Percentiles rank a stretch among this genome's conserved stretches.
phyloP scores from a whole-genome alignment of 495 filamentous ascomycete genomes.

The Penicillium malachiteum region DNA sequence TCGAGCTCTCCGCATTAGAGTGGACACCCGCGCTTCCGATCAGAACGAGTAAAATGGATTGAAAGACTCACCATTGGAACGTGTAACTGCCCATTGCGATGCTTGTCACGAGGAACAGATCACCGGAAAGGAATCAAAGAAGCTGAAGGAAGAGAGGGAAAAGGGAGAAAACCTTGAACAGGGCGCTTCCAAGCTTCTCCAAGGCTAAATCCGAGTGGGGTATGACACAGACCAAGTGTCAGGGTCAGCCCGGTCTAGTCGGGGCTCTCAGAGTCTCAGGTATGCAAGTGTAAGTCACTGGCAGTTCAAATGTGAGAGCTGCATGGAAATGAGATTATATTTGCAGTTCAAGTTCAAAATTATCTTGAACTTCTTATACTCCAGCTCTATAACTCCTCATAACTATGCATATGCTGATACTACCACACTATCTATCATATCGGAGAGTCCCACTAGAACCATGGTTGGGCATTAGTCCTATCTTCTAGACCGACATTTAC shows the following conservation, averaged over 20 bases:
- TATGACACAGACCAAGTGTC: constrained; percentile 10
- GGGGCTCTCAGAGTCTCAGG: neutral
- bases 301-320: too few species aligned
- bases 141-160: neutral
- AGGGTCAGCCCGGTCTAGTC: neutral
- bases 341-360: too few species aligned
- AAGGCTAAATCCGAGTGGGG: constrained; percentile 6
- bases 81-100: constrained; percentile 39
- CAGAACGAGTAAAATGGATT: neutral
- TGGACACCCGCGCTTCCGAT: neutral
- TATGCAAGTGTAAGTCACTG: too few species aligned
- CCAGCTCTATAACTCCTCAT: too few species aligned
- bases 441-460: too few species aligned
- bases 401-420: too few species aligned
- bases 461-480: too few species aligned
- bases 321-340: too few species aligned
- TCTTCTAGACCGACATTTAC: too few species aligned
- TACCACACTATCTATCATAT: too few species aligned
- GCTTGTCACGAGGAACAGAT: too few species aligned
- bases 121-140: neutral
- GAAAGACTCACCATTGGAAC: constrained; percentile 43
- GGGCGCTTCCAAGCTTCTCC: constrained; percentile 6
- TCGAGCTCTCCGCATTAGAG: constrained; percentile 6
- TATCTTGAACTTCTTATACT: too few species aligned
- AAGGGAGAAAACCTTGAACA: neutral